Evolutionary conservation across 2,329 filamentous ascomycete genomes (phyloP).

Genomic region (Nothopassalora personata): DNA sequence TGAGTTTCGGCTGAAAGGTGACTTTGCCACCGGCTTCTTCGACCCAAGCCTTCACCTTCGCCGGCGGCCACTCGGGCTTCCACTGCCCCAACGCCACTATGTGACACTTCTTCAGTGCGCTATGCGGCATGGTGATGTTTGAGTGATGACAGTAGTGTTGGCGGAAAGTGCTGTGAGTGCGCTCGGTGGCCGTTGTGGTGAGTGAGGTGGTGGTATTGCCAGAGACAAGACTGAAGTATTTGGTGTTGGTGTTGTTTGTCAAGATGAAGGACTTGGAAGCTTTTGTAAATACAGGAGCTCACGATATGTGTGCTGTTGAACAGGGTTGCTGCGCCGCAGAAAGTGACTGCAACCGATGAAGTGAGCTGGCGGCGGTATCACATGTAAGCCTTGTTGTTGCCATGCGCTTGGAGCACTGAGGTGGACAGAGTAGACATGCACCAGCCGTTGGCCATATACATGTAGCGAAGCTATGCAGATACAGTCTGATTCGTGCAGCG

Average conservation of each 20-base stretch:
- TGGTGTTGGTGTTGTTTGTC: neutral
- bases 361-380: neutral
- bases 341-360: neutral
- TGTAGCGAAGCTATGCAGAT: no score
- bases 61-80: conserved; percentile 14
- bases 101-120: conserved; percentile 13
- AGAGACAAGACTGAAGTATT: neutral
- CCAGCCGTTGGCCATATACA: no score
- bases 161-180: neutral
- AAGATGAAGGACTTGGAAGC: neutral
- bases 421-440: no score
- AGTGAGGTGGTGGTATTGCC: neutral
- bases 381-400: neutral
- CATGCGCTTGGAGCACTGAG: neutral
- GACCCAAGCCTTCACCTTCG: conserved; percentile 58
- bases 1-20: conserved; percentile 48
- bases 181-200: neutral
- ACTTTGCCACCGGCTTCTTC: conserved; percentile 57
- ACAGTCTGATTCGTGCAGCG: neutral
- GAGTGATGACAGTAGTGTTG: neutral
- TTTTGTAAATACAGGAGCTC: neutral
- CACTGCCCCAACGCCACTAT: conserved; percentile 16
- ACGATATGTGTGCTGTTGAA: neutral
- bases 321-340: neutral
- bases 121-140: conserved; percentile 16